Base-by-base conservation (phyloP, 192 early-diverging fungal genomes). In the Haplosporangium gracile region DNA sequence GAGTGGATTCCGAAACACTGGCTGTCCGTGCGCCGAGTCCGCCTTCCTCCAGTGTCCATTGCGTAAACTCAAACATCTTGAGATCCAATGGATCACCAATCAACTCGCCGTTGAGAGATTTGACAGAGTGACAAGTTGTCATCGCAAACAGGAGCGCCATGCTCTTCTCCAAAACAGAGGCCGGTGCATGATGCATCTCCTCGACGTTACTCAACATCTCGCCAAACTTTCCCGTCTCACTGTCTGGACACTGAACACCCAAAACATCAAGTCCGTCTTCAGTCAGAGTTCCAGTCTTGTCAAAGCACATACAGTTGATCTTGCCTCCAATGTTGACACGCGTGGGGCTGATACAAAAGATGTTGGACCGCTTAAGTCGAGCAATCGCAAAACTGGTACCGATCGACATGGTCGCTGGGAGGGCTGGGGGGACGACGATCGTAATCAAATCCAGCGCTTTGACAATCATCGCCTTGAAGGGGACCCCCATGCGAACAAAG, bases 201-300 rank as follows among this genome's bases (percentile, higher is more conserved):
- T 90, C 88, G 11, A 89, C 89, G 8, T 87, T 82, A 29, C 90
- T 91, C 15, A 89, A 73, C 45, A 93, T 83, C 65, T 90, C 88
- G 26, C 77, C 81, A 39, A 93, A 92, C 57, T 81, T 85, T 40
- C 83, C 82, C 10, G 79, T 80, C 29, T 86, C 88, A 29, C 87
- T 88, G 43, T 93, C 89, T 6, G 94, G 83, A 20, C 89, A 93
- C 13, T 95, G 94, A 39, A 98, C 92, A n/a, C 98, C 98, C 72
- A 98, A 88, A 4, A 99, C 96, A 82, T 98, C 98, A 42, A 99
- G 87, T 0, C 97, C 97, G 82, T 99, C 97, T 85, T 99, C 97
- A 4, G 98, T 99, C 68, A 99, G 88, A 5, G 98, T 99, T 2
- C 98, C 98, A 2, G 98, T 99, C 89, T 99, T 99, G 89, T 99